These are phyloP conservation scores for Solanum hybrid DNA, from an alignment of 305 asterid species.

Conservation along the genomic window DNA sequence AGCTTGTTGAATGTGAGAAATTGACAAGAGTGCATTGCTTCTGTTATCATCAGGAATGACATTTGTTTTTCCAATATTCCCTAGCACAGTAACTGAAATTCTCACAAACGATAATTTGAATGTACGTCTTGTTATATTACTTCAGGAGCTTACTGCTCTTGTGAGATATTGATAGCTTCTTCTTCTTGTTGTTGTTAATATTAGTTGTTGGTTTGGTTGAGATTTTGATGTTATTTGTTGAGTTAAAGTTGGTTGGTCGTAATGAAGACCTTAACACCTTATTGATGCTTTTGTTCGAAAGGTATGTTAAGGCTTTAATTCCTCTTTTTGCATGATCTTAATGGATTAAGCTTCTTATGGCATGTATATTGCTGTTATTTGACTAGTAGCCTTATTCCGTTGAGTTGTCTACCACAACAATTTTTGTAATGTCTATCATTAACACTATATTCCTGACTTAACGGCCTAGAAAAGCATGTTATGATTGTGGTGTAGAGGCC, in stretches of 20 bases:
- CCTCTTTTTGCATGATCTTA: background rate
- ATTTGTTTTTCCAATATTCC: background rate
- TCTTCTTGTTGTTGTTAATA: background rate
- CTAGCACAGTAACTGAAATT: background rate
- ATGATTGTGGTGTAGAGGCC: background rate
- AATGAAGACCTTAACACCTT: background rate
- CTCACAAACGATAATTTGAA: background rate
- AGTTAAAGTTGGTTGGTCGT: background rate
- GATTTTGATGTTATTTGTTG: background rate
- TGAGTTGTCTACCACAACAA: background rate
- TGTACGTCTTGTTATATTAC: background rate
- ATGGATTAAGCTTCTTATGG: background rate
- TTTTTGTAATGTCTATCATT: background rate
- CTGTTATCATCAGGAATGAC: background rate
- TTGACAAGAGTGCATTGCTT: background rate
- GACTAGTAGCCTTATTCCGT: background rate
- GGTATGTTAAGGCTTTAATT: background rate
- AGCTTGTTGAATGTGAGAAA: background rate
- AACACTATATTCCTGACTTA: background rate
- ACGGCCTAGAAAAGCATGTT: background rate
- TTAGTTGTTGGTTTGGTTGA: background rate
- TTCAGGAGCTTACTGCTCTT: background rate
- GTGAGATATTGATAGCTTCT: background rate
- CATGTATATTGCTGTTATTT: background rate
- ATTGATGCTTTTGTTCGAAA: background rate